phyloP scores from a whole-genome alignment of 2,329 filamentous ascomycete species.

The Exophiala oligosperma region DNA sequence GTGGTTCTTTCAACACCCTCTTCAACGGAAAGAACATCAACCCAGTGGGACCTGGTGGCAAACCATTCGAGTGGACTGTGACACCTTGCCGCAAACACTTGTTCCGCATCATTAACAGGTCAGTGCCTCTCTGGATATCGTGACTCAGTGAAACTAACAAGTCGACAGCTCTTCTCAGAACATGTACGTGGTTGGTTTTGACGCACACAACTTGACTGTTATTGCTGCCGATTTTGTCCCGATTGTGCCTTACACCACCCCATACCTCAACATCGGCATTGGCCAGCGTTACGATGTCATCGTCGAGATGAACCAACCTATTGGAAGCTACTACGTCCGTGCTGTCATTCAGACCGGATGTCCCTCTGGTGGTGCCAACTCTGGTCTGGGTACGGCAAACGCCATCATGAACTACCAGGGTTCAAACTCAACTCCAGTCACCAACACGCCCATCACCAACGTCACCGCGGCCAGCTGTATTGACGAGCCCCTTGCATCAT shows the following conservation, averaged over 20 bases:
- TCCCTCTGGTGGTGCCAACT: constrained; percentile 24
- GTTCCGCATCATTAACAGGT: constrained; percentile 38
- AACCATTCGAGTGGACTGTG: constrained; percentile 28
- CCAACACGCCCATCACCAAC: constrained; percentile 21
- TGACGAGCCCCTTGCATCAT: constrained; percentile 31
- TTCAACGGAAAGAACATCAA: constrained; percentile 30
- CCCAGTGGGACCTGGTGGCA: constrained; percentile 19
- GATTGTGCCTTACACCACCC: constrained; percentile 31
- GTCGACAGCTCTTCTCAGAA: constrained; percentile 46
- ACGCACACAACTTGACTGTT: constrained; percentile 58
- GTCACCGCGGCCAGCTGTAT: constrained; percentile 27
- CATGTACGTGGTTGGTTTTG: constrained; percentile 52
- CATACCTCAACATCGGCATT: constrained; percentile 41
- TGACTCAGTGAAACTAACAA: neutral
- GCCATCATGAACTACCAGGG: constrained; percentile 32
- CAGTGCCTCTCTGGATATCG: neutral
- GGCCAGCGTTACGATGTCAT: constrained; percentile 46
- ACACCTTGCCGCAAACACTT: constrained; percentile 35
- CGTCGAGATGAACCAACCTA: constrained; percentile 22
- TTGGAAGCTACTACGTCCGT: constrained; percentile 25
- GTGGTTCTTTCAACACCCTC: constrained; percentile 27
- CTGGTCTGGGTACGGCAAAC: constrained; percentile 24
- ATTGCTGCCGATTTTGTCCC: constrained; percentile 28
- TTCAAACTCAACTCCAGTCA: constrained; percentile 20
- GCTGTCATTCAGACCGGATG: constrained; percentile 27